Evolutionary conservation across 768 basidiomycete genomes (phyloP), one percentile per base, ranked within the genome.

Genomic region (Pisolithus sp.): DNA sequence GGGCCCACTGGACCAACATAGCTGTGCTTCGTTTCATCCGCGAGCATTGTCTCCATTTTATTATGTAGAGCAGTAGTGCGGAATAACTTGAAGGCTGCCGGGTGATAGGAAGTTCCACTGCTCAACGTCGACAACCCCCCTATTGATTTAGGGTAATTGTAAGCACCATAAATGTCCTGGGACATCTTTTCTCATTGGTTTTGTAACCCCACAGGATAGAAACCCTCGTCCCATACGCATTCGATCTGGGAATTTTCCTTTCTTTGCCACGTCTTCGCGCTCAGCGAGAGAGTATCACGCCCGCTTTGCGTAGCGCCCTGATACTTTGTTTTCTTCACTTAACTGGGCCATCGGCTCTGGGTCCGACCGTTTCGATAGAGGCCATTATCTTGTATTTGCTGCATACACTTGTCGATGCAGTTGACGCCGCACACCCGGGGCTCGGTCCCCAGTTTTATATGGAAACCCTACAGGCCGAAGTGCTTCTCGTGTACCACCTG

Each of bases 181-280:
- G 10, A 44, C 15, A 24, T 7, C 42, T 7, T 23, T 12, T 3
- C 15, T 44, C 23, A 23, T 21, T 15, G 21, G 10, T 44, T 24
- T 30, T 4, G n/a, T 13, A 7, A 36, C n/a, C 7, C 6, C 6
- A 46, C 53, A 68, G 66, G 8, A 28, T 68, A 43, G 51, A 58
- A 21, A 40, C 52, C 24, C 82, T 91, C 60, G 62, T 82, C 10
- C 78, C 76, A 15, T 74, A 86, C 57, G 74, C 78, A 0, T 62
- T 71, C 34, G 76, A 81, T 57, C 74, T 86, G 52, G 84, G 84
- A 5, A 81, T 89, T 60, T 89, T 88, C 65, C 77, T 90, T 50
- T 66, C 81, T 55, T 42, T 67, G 3, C 56, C 66, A 5, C 75
- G 80, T 4, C 79, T 86, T 51, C 68, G 71, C 5, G 61, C 70